These are phyloP conservation scores for Fusarium goolgardi DNA, from an alignment of 2,329 filamentous ascomycete genomes.

Conservation along the genomic window DNA sequence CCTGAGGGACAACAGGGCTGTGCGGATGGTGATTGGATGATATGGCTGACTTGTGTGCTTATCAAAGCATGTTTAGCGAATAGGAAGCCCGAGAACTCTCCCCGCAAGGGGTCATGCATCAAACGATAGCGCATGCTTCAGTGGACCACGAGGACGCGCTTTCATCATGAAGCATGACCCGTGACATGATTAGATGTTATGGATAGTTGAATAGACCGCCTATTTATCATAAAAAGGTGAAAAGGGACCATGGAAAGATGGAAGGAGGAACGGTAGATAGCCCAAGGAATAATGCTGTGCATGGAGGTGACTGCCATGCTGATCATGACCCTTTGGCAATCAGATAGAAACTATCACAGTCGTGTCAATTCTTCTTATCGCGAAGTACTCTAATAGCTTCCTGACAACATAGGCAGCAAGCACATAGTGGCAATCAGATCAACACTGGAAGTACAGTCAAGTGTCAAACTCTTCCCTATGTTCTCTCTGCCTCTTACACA, in stretches of 20 bases:
- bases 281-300: not conserved
- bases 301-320: not conserved
- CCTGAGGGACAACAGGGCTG: constrained; percentile 24
- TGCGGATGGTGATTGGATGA: constrained; percentile 18
- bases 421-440: not conserved
- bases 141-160: constrained; percentile 33
- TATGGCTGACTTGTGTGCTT: not conserved
- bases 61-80: constrained; percentile 10
- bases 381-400: too few relatives aligned
- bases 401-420: not conserved
- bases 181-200: constrained; percentile 19
- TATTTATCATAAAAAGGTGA: too few relatives aligned
- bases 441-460: not conserved
- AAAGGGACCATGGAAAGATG: too few relatives aligned
- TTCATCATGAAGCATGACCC: constrained; percentile 10
- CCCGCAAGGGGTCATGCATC: constrained; percentile 37
- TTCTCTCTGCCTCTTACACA: not conserved
- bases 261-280: not conserved
- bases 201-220: not conserved
- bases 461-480: not conserved
- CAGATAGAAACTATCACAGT: not conserved
- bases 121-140: constrained; percentile 30
- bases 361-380: too few relatives aligned
- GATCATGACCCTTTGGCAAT: not conserved
- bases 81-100: not conserved